These are phyloP conservation scores for Collybiopsis confluens DNA, from an alignment of 768 basidiomycete genomes.

Conservation along the genomic window DNA sequence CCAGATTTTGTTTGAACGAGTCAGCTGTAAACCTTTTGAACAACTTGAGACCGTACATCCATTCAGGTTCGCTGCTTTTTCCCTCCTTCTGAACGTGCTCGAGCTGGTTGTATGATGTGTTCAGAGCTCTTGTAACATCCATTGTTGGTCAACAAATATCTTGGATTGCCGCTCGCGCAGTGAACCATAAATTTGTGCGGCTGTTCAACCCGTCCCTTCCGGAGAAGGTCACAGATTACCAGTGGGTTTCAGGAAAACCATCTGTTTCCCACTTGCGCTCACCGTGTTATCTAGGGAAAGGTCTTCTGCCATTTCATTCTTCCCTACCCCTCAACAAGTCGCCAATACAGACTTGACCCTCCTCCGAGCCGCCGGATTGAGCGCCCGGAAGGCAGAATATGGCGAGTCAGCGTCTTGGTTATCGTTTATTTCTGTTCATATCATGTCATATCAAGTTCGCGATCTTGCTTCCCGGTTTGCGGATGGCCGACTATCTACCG, in stretches of 20 bases:
- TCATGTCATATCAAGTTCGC: slow-evolving; percentile 47
- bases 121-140: slow-evolving; percentile 66
- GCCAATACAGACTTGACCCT: slow-evolving; percentile 50
- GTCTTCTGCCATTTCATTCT: slow-evolving; percentile 36
- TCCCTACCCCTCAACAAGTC: slow-evolving; percentile 72
- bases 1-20: slow-evolving; percentile 54
- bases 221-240: slow-evolving; percentile 54
- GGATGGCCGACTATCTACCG: slow-evolving; percentile 73
- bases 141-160: slow-evolving; percentile 83
- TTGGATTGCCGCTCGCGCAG: slow-evolving; percentile 81
- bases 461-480: slow-evolving; percentile 78
- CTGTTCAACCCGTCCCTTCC: slow-evolving; percentile 73
- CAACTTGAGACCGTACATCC: slow-evolving; percentile 74
- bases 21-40: slow-evolving; percentile 76
- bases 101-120: slow-evolving; percentile 1
- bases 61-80: slow-evolving; percentile 51
- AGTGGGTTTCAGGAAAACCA: slow-evolving; percentile 27
- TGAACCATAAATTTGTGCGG: slow-evolving; percentile 74
- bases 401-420: slow-evolving; percentile 36
- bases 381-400: slow-evolving; percentile 87
- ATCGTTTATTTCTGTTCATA: background rate
- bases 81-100: background rate
- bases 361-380: slow-evolving; percentile 73
- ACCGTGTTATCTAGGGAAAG: too few relatives aligned
- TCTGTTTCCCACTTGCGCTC: slow-evolving; percentile 8